These are phyloP conservation scores for Nephelium lappaceum DNA, from an alignment of 345 rosid genomes.

Conservation along the genomic window DNA sequence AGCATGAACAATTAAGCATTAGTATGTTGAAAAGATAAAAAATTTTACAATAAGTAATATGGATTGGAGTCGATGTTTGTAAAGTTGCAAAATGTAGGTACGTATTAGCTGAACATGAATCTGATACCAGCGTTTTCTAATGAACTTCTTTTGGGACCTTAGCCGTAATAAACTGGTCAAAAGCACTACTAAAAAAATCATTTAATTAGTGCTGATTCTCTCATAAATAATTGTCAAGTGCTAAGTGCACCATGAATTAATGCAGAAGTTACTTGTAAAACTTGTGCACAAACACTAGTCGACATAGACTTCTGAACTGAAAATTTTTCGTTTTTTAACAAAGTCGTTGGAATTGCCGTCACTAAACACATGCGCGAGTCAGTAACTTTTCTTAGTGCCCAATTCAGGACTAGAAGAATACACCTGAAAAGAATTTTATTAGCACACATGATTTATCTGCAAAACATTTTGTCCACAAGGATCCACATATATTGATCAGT, in stretches of 20 bases:
- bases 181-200: neutral
- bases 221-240: slow-evolving; percentile 4
- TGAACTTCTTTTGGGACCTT: neutral
- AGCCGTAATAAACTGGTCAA: neutral
- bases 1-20: too few species aligned
- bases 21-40: too few species aligned
- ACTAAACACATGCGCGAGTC: neutral
- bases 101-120: neutral
- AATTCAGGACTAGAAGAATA: neutral
- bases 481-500: neutral
- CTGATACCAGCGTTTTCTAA: neutral
- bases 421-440: neutral
- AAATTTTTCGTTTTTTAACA: neutral
- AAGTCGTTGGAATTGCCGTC: neutral
- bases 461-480: neutral
- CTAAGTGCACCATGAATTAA: neutral
- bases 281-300: slow-evolving; percentile 29
- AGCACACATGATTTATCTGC: slow-evolving; percentile 16
- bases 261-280: slow-evolving; percentile 37
- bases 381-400: neutral
- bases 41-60: too few species aligned
- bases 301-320: slow-evolving; percentile 8
- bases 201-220: neutral
- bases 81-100: neutral
- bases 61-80: neutral